These are phyloP conservation scores for Paecilomyces variotii DNA, from an alignment of 2,329 filamentous ascomycete genomes.

Conservation along the genomic window DNA sequence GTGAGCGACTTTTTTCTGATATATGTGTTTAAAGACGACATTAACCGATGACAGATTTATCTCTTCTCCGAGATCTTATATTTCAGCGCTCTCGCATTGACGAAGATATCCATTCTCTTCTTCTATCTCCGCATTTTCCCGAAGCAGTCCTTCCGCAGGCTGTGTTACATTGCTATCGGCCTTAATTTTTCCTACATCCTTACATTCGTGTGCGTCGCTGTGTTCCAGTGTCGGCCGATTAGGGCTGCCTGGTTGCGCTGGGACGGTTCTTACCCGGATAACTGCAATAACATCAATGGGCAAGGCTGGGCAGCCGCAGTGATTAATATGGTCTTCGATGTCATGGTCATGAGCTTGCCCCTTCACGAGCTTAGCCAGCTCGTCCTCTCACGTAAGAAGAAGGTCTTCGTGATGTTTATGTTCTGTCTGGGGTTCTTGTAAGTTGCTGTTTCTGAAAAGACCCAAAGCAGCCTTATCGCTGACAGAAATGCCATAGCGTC, in stretches of 20 bases:
- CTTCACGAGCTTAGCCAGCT: conserved; percentile 19
- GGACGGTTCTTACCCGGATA: conserved; percentile 19
- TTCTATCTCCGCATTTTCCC: conserved; percentile 14
- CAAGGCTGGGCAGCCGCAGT: conserved; percentile 29
- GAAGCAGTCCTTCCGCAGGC: conserved; percentile 4
- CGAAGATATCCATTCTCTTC: conserved; percentile 11
- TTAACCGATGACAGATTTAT: conserved; percentile 22
- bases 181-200: conserved; percentile 21
- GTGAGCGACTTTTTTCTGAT: conserved; percentile 16
- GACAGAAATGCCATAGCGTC: conserved; percentile 21
- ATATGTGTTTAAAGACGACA: conserved; percentile 8
- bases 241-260: conserved; percentile 34
- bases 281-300: conserved; percentile 29
- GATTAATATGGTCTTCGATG: conserved; percentile 23
- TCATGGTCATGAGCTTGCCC: conserved; percentile 21
- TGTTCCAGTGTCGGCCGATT: conserved; percentile 31
- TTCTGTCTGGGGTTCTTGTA: conserved; percentile 31
- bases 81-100: conserved; percentile 22
- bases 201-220: conserved; percentile 26
- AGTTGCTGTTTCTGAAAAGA: conserved; percentile 5
- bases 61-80: conserved; percentile 25
- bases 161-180: conserved; percentile 22
- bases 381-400: conserved; percentile 20
- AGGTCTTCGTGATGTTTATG: conserved; percentile 25
- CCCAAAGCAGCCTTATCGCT: neutral